Evolutionary conservation across 1,284 basidiomycete species (phyloP).

Genomic region (Ganoderma boninense): DNA sequence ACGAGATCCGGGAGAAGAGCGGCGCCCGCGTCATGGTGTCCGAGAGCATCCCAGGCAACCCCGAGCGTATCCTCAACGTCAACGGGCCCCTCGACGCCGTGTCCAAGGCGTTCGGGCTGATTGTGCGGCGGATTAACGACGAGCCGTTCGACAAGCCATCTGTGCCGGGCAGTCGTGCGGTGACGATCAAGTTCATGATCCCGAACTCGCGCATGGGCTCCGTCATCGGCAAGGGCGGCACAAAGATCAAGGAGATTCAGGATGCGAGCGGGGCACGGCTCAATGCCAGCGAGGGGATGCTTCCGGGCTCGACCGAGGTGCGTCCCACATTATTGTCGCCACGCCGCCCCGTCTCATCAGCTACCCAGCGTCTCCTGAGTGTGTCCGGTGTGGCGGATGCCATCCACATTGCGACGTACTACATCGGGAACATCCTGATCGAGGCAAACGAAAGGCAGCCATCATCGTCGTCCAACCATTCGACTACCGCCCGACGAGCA

Average conservation of each 20-base stretch:
- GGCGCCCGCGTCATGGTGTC: constrained; percentile 95
- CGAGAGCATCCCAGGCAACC: constrained; percentile 96
- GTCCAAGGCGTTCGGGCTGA: constrained; percentile 99
- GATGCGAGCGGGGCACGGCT: constrained; percentile 96
- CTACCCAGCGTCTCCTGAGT: constrained; percentile 86
- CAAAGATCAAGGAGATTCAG: constrained; percentile 99
- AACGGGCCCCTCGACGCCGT: constrained; percentile 98
- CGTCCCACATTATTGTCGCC: constrained; percentile 22
- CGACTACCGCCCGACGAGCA: constrained; percentile 50
- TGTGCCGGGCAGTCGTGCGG: constrained; percentile 96
- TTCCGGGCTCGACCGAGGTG: constrained; percentile 98
- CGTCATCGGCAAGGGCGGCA: constrained; percentile 97
- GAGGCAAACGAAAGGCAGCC: constrained; percentile 93
- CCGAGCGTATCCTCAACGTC: constrained; percentile 97
- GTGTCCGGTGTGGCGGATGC: constrained; percentile 99
- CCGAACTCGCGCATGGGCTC: constrained; percentile 99
- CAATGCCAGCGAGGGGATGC: constrained; percentile 97
- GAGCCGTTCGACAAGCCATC: constrained; percentile 98
- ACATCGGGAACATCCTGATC: constrained; percentile 96
- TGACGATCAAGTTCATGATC: constrained; percentile 99
- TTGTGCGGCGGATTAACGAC: constrained; percentile 98
- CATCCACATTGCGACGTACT: constrained; percentile 99
- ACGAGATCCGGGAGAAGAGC: constrained; percentile 98
- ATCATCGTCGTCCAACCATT: constrained; percentile 61
- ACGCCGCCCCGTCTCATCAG: constrained; percentile 26